Evolutionary conservation across 306 rosid species (phyloP).

Genomic region (Pterocarpus santalinus): DNA sequence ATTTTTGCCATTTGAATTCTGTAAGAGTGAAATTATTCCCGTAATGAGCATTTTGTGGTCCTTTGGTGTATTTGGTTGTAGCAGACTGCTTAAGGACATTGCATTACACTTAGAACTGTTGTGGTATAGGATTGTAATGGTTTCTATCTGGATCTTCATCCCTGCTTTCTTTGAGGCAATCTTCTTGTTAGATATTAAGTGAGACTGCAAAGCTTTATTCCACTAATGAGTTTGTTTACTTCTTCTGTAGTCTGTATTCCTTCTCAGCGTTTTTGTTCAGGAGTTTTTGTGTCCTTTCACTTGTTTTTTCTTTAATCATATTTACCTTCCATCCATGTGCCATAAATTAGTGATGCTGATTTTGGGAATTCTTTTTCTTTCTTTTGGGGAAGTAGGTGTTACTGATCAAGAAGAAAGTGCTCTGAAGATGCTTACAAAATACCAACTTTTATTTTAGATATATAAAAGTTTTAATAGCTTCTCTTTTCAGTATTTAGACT

Average conservation of each 20-base stretch:
- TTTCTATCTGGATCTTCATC: conserved; percentile 4
- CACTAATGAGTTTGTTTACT: neutral
- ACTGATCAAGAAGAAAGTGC: neutral
- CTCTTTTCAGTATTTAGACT: conserved; percentile 16
- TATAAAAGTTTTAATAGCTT: neutral
- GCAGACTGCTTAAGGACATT: neutral
- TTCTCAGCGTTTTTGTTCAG: neutral
- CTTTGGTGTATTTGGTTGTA: conserved; percentile 5
- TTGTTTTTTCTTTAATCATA: neutral
- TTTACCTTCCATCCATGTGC: conserved; percentile 17
- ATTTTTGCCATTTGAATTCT: neutral
- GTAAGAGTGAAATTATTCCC: neutral
- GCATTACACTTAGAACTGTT: neutral
- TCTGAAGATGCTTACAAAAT: neutral
- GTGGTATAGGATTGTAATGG: conserved; percentile 15
- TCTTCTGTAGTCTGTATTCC: neutral
- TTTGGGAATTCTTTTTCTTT: conserved; percentile 1
- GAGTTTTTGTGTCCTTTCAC: neutral
- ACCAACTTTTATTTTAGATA: neutral
- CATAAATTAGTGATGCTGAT: neutral
- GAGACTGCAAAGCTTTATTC: conserved; percentile 2
- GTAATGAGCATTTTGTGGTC: conserved; percentile 1
- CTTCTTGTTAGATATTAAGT: conserved; percentile 8
- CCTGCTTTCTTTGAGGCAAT: neutral
- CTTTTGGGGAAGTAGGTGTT: conserved; percentile 9